phyloP scores from a whole-genome alignment of 768 basidiomycete genomes.

The Phaeotremella fagi region DNA sequence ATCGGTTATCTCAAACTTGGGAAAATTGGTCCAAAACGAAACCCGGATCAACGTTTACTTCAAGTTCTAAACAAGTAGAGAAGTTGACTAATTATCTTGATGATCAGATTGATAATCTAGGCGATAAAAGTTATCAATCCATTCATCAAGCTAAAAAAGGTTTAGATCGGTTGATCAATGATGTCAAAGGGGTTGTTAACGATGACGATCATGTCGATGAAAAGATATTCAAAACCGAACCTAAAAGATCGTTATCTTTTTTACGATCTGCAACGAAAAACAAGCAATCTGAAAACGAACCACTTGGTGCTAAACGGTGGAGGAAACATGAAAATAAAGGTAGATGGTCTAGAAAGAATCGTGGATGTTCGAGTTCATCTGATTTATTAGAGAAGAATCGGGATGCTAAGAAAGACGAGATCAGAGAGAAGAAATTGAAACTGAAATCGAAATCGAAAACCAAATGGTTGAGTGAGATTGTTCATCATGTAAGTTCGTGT shows the following conservation, averaged over 20 bases:
- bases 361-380: not conserved
- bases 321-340: not conserved
- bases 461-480: constrained; percentile 7
- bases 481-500: constrained; percentile 17
- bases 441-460: not conserved
- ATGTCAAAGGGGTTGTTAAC: constrained; percentile 1
- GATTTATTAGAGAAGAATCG: not conserved
- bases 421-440: not conserved
- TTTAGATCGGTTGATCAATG: constrained; percentile 5
- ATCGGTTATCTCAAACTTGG: no score
- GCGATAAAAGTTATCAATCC: constrained; percentile 7
- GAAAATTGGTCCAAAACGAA: not conserved
- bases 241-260: not conserved
- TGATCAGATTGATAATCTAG: constrained; percentile 7
- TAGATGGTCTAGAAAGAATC: not conserved
- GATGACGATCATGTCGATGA: not conserved
- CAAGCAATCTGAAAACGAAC: not conserved
- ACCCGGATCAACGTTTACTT: constrained; percentile 4
- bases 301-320: not conserved
- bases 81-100: constrained; percentile 4
- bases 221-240: constrained; percentile 5
- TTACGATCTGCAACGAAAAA: not conserved
- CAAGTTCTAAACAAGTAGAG: constrained; percentile 9
- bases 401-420: not conserved
- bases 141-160: constrained; percentile 12